phyloP scores from a whole-genome alignment of 2,329 filamentous ascomycete genomes.

The Trichoderma sp. region DNA sequence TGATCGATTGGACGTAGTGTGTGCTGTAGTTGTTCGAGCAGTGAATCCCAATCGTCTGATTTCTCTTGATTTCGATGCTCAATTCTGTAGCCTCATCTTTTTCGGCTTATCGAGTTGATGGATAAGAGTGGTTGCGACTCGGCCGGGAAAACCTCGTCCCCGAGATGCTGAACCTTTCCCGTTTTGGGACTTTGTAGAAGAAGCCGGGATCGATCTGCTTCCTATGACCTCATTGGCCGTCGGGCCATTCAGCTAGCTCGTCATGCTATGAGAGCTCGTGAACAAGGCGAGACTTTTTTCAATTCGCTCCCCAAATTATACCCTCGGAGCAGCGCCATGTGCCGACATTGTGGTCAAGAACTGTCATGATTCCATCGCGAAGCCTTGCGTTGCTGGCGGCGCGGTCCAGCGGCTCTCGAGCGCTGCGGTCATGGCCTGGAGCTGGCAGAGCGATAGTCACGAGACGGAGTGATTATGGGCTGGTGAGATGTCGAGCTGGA shows the following conservation, averaged over 20 bases:
- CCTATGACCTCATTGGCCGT: slow-evolving; percentile 32
- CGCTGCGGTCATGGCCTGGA: slow-evolving; percentile 13
- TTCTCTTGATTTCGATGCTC: neutral
- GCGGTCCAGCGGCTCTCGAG: slow-evolving; percentile 26
- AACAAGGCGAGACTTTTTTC: neutral
- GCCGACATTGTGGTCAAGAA: neutral
- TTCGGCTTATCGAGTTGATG: slow-evolving; percentile 5
- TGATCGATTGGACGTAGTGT: neutral
- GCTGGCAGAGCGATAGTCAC: neutral
- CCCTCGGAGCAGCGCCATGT: slow-evolving; percentile 22
- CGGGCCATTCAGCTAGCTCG: slow-evolving; percentile 26
- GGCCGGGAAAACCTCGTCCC: slow-evolving; percentile 36
- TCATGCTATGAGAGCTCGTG: slow-evolving; percentile 15
- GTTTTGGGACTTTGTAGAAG: slow-evolving; percentile 22
- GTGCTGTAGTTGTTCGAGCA: neutral
- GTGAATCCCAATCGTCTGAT: neutral
- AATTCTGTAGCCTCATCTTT: neutral
- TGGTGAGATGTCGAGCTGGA: slow-evolving; percentile 15
- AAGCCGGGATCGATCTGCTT: slow-evolving; percentile 1
- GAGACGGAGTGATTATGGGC: slow-evolving; percentile 2
- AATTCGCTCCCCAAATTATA: slow-evolving; percentile 17
- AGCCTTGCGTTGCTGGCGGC: slow-evolving; percentile 31
- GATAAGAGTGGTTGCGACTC: neutral
- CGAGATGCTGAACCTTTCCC: slow-evolving; percentile 29
- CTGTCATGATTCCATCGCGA: slow-evolving; percentile 38